Evolutionary conservation across 495 filamentous ascomycete genomes (phyloP), one percentile per base, ranked within the genome.

Genomic region (Hyaloscypha variabilis): DNA sequence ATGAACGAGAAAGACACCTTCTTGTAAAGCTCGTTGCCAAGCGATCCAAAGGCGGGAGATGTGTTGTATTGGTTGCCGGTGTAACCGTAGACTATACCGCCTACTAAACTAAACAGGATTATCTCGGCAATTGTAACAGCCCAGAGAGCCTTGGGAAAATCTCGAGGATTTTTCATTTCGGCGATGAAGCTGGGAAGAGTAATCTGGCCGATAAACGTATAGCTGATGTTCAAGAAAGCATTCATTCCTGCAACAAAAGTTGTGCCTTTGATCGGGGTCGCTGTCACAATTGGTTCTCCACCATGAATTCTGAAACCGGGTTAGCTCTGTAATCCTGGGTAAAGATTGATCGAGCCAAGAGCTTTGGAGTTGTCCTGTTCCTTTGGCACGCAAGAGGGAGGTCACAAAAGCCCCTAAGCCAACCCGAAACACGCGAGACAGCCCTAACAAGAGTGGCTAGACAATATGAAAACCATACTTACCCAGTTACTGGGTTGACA

Each of bases 181-280:
- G 92, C 92, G 67, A 96, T 96, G 79, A 96, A 96, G 70, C 88
- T 91, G 2, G 92, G 92, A 26, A 96, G 81, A 0, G 92, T 96
- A 74, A 96, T 96, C 73, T 96, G 92, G 4, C 92, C 92, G 67
- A 96, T 95, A 76, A 96, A 95, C 8, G 92, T 96, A 75, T 95
- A 96, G 76, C 85, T 87, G 72, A 96, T 96, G 75, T 96, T 96
- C 68, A 96, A 77, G 77, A 95, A 95, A 2, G 92, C 92, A 56
- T 84, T 91, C 77, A 94, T 84, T 8, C 89, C 92, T 6, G 79
- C 78, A 19, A 96, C 90, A 63, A 93, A 95, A 0, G 89, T 89
- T 0, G 91, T 94, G n/a, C 86, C 83, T 2, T 78, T 75, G n/a
- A 85, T 74, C 0, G 92, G 90, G 46, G 92, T 70, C 3, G 85